Percentiles rank a stretch among this genome's conserved stretches.
phyloP scores from a whole-genome alignment of 2,329 filamentous ascomycete species.

The Cadophora malorum region DNA sequence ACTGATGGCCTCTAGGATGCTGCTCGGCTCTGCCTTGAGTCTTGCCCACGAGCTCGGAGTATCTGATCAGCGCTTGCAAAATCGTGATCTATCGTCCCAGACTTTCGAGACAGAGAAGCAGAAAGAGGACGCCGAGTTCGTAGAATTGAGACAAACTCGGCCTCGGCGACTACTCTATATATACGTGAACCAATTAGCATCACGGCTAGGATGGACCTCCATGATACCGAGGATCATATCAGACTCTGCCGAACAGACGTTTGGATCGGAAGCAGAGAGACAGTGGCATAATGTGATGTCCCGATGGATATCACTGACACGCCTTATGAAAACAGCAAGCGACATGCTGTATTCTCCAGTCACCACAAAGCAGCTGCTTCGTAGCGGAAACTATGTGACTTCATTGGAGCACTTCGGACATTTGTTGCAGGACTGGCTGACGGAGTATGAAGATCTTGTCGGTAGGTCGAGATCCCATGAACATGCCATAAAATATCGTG shows the following conservation, averaged over 20 bases:
- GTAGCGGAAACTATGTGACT: constrained; percentile 57
- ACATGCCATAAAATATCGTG: neutral
- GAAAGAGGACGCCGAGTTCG: neutral
- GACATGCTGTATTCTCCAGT: constrained; percentile 58
- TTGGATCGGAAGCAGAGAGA: constrained; percentile 47
- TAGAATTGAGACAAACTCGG: constrained; percentile 1
- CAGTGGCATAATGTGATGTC: constrained; percentile 59
- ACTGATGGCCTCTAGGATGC: constrained; percentile 46
- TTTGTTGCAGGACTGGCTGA: constrained; percentile 39
- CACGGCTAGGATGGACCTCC: constrained; percentile 57
- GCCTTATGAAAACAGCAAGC: constrained; percentile 56
- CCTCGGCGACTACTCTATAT: constrained; percentile 50
- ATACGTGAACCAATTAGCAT: constrained; percentile 58
- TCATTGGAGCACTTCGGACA: constrained; percentile 54
- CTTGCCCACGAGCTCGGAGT: constrained; percentile 59
- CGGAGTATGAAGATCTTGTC: constrained; percentile 1
- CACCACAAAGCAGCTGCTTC: constrained; percentile 49
- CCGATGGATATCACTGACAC: constrained; percentile 56
- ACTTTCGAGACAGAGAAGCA: neutral
- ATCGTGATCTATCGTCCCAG: neutral
- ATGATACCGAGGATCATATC: constrained; percentile 50
- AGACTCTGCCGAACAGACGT: constrained; percentile 47
- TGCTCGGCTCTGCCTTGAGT: constrained; percentile 59
- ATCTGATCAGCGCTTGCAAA: constrained; percentile 43
- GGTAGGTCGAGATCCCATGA: neutral